Percentiles rank a stretch among this genome's conserved stretches.
Evolutionary conservation across 805 yeast species (phyloP).

Genomic region (Starmerella floris): DNA sequence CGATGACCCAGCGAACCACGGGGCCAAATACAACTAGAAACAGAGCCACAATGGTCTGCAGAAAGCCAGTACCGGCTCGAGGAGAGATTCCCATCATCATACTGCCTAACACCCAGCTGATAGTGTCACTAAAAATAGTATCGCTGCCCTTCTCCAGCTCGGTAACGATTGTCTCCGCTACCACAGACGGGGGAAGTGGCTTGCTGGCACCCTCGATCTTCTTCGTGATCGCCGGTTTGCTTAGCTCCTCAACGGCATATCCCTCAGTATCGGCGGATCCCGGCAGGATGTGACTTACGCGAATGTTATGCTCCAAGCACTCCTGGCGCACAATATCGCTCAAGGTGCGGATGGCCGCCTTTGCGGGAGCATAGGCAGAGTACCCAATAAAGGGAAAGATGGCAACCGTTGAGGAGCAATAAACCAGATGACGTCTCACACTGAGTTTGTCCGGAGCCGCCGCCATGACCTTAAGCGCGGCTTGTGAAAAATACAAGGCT

Average conservation of each 20-base stretch:
- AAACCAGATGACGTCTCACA: slow-evolving; percentile 39
- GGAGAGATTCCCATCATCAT: slow-evolving; percentile 29
- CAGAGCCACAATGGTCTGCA: slow-evolving; percentile 19
- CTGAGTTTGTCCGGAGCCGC: slow-evolving; percentile 19
- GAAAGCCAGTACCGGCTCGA: slow-evolving; percentile 20
- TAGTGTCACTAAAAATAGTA: slow-evolving; percentile 64
- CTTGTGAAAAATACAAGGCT: slow-evolving; percentile 58
- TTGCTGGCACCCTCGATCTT: slow-evolving; percentile 72
- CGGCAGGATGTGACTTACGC: slow-evolving; percentile 66
- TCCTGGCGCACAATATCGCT: slow-evolving; percentile 76
- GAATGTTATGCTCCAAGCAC: slow-evolving; percentile 47
- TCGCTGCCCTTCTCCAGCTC: slow-evolving; percentile 52
- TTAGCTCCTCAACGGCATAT: slow-evolving; percentile 57
- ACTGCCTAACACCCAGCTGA: slow-evolving; percentile 67
- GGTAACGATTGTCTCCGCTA: slow-evolving; percentile 47
- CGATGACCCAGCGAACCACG: slow-evolving; percentile 18
- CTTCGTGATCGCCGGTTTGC: slow-evolving; percentile 76
- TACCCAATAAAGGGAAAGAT: slow-evolving; percentile 86
- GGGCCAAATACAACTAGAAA: slow-evolving; percentile 20
- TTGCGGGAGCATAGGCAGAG: slow-evolving; percentile 77
- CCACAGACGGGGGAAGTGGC: slow-evolving; percentile 53
- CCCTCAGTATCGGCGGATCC: slow-evolving; percentile 91
- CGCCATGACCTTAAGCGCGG: slow-evolving; percentile 30
- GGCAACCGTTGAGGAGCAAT: slow-evolving; percentile 65
- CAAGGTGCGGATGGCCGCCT: slow-evolving; percentile 66